Evolutionary conservation across 2,329 filamentous ascomycete species (phyloP).

Genomic region (Leptographium galeiforme): DNA sequence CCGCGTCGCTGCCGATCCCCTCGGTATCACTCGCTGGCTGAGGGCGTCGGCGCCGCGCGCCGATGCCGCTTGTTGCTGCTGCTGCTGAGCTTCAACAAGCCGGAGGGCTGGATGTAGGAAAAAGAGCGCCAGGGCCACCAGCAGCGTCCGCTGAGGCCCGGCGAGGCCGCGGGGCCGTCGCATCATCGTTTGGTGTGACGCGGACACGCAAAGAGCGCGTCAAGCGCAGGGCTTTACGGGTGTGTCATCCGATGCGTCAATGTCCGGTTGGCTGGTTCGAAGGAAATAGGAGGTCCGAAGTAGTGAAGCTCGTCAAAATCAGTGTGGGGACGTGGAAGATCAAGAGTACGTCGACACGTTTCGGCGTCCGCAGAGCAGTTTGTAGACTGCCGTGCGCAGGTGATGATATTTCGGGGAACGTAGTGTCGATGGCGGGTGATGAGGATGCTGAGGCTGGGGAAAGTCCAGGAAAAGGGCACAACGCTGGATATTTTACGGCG

Average conservation of each 20-base stretch:
- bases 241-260: neutral
- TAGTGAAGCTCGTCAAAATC: neutral
- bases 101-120: constrained; percentile 41
- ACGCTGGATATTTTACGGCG: too few relatives aligned
- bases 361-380: too few relatives aligned
- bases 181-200: constrained; percentile 35
- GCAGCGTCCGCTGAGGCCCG: constrained; percentile 30
- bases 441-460: too few relatives aligned
- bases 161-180: constrained; percentile 50
- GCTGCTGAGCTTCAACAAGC: constrained; percentile 51
- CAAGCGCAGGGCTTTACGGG: neutral
- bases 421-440: too few relatives aligned
- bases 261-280: too few relatives aligned
- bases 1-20: constrained; percentile 1
- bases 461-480: too few relatives aligned
- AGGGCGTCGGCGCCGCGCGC: neutral
- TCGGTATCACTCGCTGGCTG: neutral
- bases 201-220: constrained; percentile 9
- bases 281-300: neutral
- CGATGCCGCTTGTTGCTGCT: constrained; percentile 26
- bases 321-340: too few relatives aligned
- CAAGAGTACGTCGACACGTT: too few relatives aligned
- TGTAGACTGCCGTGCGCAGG: too few relatives aligned
- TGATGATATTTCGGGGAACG: too few relatives aligned
- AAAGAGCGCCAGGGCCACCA: constrained; percentile 44